A percentile compares a stretch with the other conserved stretches of the same genome.
Conservation (phyloP, 1,139 yeast species). For the Sugiyamaella novakii region DNA sequence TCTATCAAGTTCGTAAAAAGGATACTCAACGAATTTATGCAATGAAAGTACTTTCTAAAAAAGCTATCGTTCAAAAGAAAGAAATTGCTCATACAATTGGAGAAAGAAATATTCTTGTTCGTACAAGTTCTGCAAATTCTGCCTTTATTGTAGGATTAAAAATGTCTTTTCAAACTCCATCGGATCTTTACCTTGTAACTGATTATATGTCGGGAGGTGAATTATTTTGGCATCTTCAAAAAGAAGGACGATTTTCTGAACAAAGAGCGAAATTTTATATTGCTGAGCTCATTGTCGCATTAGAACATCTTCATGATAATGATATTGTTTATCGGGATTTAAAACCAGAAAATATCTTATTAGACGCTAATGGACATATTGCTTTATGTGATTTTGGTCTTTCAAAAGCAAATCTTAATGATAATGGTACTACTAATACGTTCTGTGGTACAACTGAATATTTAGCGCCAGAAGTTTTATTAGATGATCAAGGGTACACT, state of each 20-base stretch:
- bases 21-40: slow-evolving; percentile 92
- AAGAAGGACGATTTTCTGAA: slow-evolving; percentile 90
- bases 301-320: slow-evolving; percentile 89
- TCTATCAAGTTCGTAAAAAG: slow-evolving; percentile 87
- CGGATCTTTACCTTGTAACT: slow-evolving; percentile 88
- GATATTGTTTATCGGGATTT: slow-evolving; percentile 93
- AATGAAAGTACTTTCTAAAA: slow-evolving; percentile 92
- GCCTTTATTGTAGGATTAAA: slow-evolving; percentile 93
- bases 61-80: slow-evolving; percentile 92
- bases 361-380: slow-evolving; percentile 96
- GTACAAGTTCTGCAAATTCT: slow-evolving; percentile 79
- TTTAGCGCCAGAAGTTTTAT: slow-evolving; percentile 87
- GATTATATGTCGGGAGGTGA: slow-evolving; percentile 99
- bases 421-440: slow-evolving; percentile 92
- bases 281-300: slow-evolving; percentile 88
- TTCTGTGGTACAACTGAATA: slow-evolving; percentile 98
- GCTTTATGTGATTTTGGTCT: slow-evolving; percentile 96
- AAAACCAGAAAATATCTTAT: slow-evolving; percentile 88
- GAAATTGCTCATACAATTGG: slow-evolving; percentile 98
- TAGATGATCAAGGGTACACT: slow-evolving; percentile 94
- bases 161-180: slow-evolving; percentile 92
- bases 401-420: slow-evolving; percentile 85
- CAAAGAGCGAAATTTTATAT: slow-evolving; percentile 94
- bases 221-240: slow-evolving; percentile 94
- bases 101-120: slow-evolving; percentile 88